These are phyloP conservation scores for Pharnaceum exiguum DNA, from an alignment of 148 eudicot genomes.

Conservation along the genomic window DNA sequence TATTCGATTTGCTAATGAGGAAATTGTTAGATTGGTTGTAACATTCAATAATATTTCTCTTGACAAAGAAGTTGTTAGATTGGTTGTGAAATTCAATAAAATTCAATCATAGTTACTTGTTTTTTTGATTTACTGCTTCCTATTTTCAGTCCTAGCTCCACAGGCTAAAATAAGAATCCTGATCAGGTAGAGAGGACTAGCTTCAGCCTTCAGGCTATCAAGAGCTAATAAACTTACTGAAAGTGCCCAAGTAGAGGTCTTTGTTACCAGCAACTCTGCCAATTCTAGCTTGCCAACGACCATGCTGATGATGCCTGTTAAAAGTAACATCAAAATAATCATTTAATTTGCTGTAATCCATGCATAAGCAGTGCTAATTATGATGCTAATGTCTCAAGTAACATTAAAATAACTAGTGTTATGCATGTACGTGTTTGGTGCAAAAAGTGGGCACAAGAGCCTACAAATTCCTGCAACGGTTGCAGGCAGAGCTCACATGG, in stretches of 20 bases:
- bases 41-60: too few species aligned
- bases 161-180: too few species aligned
- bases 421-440: constrained; percentile 24
- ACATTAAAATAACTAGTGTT: neutral
- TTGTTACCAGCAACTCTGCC: constrained; percentile 99
- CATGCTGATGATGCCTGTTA: constrained; percentile 93
- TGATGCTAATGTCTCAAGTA: neutral
- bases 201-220: too few species aligned
- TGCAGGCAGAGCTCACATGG: constrained; percentile 28
- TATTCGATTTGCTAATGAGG: too few species aligned
- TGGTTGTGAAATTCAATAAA: too few species aligned
- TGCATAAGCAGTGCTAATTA: constrained; percentile 1
- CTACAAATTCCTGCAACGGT: constrained; percentile 33
- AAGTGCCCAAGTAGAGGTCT: constrained; percentile 94
- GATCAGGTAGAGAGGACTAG: too few species aligned
- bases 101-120: too few species aligned
- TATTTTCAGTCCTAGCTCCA: too few species aligned
- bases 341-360: neutral
- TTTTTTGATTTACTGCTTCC: too few species aligned
- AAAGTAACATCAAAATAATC: neutral
- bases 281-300: constrained; percentile 99
- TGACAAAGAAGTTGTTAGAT: too few species aligned
- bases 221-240: constrained; percentile 78
- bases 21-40: too few species aligned
- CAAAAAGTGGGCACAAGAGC: constrained; percentile 20